Evolutionary conservation across 345 rosid genomes (phyloP).

Genomic region (Raphanus raphanistrum): DNA sequence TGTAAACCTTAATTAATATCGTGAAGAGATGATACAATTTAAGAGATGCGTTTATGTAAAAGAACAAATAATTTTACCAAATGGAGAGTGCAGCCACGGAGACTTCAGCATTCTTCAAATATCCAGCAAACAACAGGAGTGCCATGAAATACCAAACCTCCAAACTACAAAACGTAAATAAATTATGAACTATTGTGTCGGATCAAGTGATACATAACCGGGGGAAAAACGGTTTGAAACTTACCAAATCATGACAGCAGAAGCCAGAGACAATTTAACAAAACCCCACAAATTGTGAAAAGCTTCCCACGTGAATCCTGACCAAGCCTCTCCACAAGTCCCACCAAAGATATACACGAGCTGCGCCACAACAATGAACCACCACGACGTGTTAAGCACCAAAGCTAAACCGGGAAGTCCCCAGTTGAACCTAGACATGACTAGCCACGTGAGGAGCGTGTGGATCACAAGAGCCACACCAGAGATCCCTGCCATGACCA

Average conservation of each 20-base stretch:
- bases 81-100: slow-evolving; percentile 83
- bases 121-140: slow-evolving; percentile 66
- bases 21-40: neutral
- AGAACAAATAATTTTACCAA: slow-evolving; percentile 44
- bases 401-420: slow-evolving; percentile 76
- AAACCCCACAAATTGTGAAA: slow-evolving; percentile 74
- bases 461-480: slow-evolving; percentile 60
- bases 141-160: slow-evolving; percentile 80
- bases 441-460: slow-evolving; percentile 61
- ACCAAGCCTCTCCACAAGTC: slow-evolving; percentile 76
- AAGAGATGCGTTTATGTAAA: neutral
- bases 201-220: neutral
- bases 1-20: neutral
- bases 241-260: slow-evolving; percentile 94
- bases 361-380: slow-evolving; percentile 57
- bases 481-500: slow-evolving; percentile 75
- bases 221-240: neutral
- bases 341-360: slow-evolving; percentile 64
- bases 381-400: slow-evolving; percentile 73
- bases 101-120: slow-evolving; percentile 51
- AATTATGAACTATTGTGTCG: neutral
- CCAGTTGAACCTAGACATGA: slow-evolving; percentile 61
- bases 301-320: slow-evolving; percentile 77
- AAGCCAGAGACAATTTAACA: slow-evolving; percentile 71
- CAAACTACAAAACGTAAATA: slow-evolving; percentile 44